Conservation (phyloP, 345 rosid species). For the Salix arbutifolia region DNA sequence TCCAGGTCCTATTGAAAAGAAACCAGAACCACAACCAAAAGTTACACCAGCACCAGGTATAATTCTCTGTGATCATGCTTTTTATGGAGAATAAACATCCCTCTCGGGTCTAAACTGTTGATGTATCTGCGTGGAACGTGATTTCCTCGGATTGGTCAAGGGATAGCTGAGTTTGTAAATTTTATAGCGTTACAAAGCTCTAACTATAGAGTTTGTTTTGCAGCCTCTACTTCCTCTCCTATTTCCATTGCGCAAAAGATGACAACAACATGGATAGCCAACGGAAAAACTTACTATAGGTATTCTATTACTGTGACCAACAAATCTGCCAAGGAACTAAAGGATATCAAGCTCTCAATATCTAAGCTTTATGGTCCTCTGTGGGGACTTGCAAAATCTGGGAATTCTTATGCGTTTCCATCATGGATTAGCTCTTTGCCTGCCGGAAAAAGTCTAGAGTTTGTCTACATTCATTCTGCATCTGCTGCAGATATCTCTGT, state of each 20-base stretch:
- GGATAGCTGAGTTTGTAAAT: background rate
- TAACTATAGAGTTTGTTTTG: constrained; percentile 10
- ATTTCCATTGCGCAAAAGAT: constrained; percentile 64
- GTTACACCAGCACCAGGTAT: constrained; percentile 66
- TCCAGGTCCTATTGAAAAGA: constrained; percentile 50
- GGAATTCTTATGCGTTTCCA: constrained; percentile 60
- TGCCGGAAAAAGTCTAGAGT: constrained; percentile 74
- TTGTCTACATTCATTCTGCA: constrained; percentile 81
- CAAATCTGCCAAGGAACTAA: constrained; percentile 62
- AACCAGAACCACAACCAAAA: constrained; percentile 40
- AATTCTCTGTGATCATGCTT: background rate
- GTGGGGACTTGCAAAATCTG: constrained; percentile 72
- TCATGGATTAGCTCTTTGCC: constrained; percentile 66
- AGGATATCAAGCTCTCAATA: constrained; percentile 61
- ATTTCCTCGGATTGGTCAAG: background rate
- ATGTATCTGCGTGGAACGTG: background rate
- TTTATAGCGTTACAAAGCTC: background rate
- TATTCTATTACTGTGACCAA: constrained; percentile 72
- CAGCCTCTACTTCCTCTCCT: constrained; percentile 57
- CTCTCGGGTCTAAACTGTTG: background rate
- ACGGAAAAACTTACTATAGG: constrained; percentile 74
- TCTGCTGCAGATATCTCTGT: constrained; percentile 61
- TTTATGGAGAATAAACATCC: background rate
- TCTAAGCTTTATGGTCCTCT: constrained; percentile 84
- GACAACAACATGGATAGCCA: constrained; percentile 68